A percentile compares a stretch with the other conserved stretches of the same genome.
phyloP scores from a whole-genome alignment of 768 basidiomycete genomes.

The Psilocybe cyanescens region DNA sequence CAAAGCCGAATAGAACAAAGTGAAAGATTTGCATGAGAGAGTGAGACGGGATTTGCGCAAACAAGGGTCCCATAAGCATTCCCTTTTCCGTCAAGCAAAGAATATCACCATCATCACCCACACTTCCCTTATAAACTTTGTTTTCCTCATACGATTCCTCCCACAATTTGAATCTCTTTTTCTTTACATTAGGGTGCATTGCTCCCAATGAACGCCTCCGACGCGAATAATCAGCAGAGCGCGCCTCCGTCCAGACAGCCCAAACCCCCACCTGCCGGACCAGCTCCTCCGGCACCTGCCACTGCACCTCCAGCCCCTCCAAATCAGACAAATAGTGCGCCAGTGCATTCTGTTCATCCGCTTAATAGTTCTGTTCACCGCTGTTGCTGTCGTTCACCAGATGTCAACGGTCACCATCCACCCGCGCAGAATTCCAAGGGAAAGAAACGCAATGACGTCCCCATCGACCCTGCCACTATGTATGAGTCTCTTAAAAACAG shows the following conservation, averaged over 20 bases:
- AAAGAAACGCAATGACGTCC: slow-evolving; percentile 76
- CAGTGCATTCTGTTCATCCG: slow-evolving; percentile 29
- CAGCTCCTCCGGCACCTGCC: slow-evolving; percentile 64
- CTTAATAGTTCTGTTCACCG: slow-evolving; percentile 30
- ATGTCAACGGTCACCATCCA: slow-evolving; percentile 45
- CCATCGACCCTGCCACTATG: slow-evolving; percentile 83
- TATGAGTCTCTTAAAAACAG: slow-evolving; percentile 88
- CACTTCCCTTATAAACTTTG: slow-evolving; percentile 3
- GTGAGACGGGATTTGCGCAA: slow-evolving; percentile 1
- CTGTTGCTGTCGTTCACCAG: slow-evolving; percentile 35
- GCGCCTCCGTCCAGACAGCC: slow-evolving; percentile 41
- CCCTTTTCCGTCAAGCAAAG: slow-evolving; percentile 12
- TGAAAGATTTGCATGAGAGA: background rate
- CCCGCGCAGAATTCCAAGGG: slow-evolving; percentile 46
- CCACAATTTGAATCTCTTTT: background rate
- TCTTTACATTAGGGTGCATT: slow-evolving; percentile 1
- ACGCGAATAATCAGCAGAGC: slow-evolving; percentile 36
- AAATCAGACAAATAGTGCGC: slow-evolving; percentile 37
- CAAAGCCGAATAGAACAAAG: background rate
- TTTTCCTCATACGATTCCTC: background rate
- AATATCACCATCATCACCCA: slow-evolving; percentile 15
- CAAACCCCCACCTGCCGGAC: slow-evolving; percentile 60
- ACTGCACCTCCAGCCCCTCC: slow-evolving; percentile 61
- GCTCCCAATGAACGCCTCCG: slow-evolving; percentile 53
- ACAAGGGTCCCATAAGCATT: slow-evolving; percentile 5